Evolutionary conservation across 1,284 basidiomycete genomes (phyloP), one percentile per base, ranked within the genome.

Genomic region (Rhodotorula glutinis): DNA sequence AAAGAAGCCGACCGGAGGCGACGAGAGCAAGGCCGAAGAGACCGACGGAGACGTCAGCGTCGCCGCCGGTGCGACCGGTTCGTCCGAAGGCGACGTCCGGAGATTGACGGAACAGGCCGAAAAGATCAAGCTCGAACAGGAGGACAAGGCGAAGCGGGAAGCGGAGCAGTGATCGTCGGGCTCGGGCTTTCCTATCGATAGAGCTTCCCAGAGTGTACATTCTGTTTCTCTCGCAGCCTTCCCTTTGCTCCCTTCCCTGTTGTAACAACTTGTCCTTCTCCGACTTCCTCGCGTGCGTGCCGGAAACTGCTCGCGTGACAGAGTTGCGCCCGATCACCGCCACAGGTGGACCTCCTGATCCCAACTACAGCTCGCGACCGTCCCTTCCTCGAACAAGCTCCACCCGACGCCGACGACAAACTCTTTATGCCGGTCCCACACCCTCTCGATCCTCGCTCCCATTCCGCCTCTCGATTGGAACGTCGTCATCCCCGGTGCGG

Each of bases 381-480:
- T 76, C 2, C 90, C 90, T 73, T 90, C 87, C 63, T 95, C 90
- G 72, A 89, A 95, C 74, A 84, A 74, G 41, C 81, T 80, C 95
- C 95, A 98, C 27, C 85, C 85, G 71, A 91, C 87, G 0, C 91
- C 92, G 56, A 91, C 90, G 25, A 95, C 92, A 78, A 98, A 98
- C 80, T 98, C 95, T 4, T 91, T 92, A 77, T 98, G 95, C 11
- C 85, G 82, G 77, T 91, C 87, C 76, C 95, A 89, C 43, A 92
- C 86, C 67, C 86, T 80, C 57, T 87, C 75, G 33, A 91, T 64
- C 54, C 70, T 67, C 4, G 66, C 70, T 9, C 78, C 74, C 54
- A 77, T 69, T 0, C 73, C 70, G 8, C 51, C 75, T 67, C 30
- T 79, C 68, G 85, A 60, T 49, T 40, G 61, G 43, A 83, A 8